phyloP scores from a whole-genome alignment of 164 flowering plant genomes.

The Vitis cinerea region DNA sequence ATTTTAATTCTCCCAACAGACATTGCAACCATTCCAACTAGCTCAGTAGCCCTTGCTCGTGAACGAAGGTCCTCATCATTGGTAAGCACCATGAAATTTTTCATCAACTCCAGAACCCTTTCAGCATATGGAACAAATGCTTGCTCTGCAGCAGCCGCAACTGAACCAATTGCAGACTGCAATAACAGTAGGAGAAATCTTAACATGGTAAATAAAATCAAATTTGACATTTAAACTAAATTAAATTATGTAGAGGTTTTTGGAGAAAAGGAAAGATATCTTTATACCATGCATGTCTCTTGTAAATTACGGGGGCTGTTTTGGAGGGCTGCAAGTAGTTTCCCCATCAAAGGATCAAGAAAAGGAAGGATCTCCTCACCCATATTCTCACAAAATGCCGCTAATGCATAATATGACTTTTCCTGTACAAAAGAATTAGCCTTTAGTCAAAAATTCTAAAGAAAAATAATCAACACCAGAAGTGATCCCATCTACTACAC shows the following conservation, averaged over 20 bases:
- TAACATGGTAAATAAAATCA: background rate
- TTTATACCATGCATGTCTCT: constrained; percentile 92
- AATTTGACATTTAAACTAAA: background rate
- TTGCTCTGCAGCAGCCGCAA: constrained; percentile 95
- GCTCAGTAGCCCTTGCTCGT: constrained; percentile 96
- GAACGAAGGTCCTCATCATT: constrained; percentile 89
- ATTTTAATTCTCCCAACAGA: constrained; percentile 81
- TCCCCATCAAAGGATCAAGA: constrained; percentile 86
- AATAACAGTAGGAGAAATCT: constrained; percentile 17
- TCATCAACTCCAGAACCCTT: constrained; percentile 89
- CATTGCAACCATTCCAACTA: constrained; percentile 95
- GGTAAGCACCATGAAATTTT: constrained; percentile 85
- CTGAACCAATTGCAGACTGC: constrained; percentile 99
- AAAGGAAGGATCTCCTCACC: constrained; percentile 90
- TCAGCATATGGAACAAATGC: constrained; percentile 93
- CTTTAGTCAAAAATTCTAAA: background rate
- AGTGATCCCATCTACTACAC: background rate
- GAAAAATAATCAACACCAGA: background rate
- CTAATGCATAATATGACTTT: constrained; percentile 96
- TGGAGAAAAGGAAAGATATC: constrained; percentile 1
- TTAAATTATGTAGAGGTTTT: background rate
- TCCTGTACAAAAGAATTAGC: constrained; percentile 49
- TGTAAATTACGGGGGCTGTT: constrained; percentile 85
- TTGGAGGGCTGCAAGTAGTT: constrained; percentile 79
- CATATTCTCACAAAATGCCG: constrained; percentile 99